Evolutionary conservation across 371 early-diverging fungal species (phyloP), one percentile per base, ranked within the genome.

Genomic region (Mucor mucedo): DNA sequence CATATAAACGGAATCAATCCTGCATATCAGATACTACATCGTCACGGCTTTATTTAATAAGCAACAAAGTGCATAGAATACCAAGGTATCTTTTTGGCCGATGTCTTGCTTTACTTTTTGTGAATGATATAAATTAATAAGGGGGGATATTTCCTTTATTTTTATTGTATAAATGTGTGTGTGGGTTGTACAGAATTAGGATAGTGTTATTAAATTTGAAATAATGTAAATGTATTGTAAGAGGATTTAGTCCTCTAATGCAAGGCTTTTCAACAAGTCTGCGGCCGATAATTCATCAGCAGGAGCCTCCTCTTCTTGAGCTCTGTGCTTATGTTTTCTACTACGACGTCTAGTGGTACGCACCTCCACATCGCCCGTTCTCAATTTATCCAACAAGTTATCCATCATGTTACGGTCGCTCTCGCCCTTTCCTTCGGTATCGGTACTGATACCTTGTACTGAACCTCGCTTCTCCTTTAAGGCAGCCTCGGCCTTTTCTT

Each of bases 401-500:
- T 74, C 74, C 74, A 74, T 74, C 64, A 74, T 67, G 35, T 61
- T 62, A 32, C 74, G 65, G 49, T 74, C 71, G 27, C 40, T 58
- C 41, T 67, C 71, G 29, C 58, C 69, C 39, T 64, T 63, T 13
- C 65, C 60, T 32, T 58, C 64, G 6, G 58, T 54, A 62, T 58
- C 62, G 2, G 70, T 69, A 58, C 30, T 65, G 41, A 69, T 69
- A 16, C 65, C 70, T 54, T 65, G 62, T 4, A 69, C 58, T 5
- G 65, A 56, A 10, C 44, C 59, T 62, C 69, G 41, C 41, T 68
- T 68, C 41, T 64, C 59, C 27, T 55, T 68, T 3, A 62, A 44
- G 48, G 64, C 64, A 41, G 63, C 65, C 50, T 62, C 71, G 11
- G 65, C 68, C 59, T 65, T 68, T 55, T 74, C 65, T 38, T 74